Conservation (phyloP, 140 eudicot species). For the Ambrosia hybrid region DNA sequence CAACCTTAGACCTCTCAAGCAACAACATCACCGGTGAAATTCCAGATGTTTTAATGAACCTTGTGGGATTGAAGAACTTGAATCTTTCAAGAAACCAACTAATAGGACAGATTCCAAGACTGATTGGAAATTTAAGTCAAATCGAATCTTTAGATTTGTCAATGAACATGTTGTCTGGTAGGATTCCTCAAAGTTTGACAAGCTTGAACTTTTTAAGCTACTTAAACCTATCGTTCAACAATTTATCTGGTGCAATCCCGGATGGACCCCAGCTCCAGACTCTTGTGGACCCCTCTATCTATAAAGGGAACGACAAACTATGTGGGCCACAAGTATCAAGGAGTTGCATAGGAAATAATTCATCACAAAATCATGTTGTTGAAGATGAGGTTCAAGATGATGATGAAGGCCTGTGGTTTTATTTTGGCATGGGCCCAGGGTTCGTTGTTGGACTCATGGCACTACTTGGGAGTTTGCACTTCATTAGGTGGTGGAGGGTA, state of each 20-base stretch:
- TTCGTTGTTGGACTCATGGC: conserved; percentile 4
- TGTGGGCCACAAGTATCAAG: conserved; percentile 15
- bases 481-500: conserved; percentile 13
- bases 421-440: conserved; percentile 1
- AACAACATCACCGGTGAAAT: conserved; percentile 9
- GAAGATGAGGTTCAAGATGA: conserved; percentile 14
- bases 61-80: background rate
- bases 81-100: conserved; percentile 13
- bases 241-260: conserved; percentile 18
- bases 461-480: conserved; percentile 12
- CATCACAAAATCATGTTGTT: background rate
- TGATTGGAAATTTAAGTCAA: background rate
- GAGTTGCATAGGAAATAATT: conserved; percentile 10
- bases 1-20: conserved; percentile 12
- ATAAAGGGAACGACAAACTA: conserved; percentile 5
- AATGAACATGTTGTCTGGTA: conserved; percentile 8
- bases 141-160: conserved; percentile 24
- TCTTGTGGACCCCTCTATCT: background rate
- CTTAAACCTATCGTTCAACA: conserved; percentile 20
- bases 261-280: conserved; percentile 8
- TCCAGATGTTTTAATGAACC: background rate
- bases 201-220: background rate
- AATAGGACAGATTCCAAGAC: background rate
- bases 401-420: background rate
- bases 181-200: conserved; percentile 11